Conservation (phyloP, 139 green algal species). For the Spirogloea muscicola region DNA sequence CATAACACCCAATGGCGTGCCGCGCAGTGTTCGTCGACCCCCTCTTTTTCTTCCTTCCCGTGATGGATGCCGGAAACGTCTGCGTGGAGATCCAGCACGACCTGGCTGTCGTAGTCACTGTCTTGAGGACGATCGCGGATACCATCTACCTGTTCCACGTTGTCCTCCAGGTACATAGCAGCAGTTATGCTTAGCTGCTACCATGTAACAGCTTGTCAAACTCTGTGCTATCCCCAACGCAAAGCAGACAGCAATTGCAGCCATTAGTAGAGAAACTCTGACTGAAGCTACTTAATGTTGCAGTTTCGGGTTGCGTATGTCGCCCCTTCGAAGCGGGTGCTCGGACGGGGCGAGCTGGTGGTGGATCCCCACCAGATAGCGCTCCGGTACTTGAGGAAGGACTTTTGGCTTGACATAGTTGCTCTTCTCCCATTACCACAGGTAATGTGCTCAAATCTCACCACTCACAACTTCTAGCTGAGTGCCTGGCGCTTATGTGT, state of each 20-base stretch:
- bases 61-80: background rate
- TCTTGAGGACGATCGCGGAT: constrained; percentile 1
- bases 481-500: no score
- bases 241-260: no score
- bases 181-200: background rate
- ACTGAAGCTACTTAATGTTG: no score
- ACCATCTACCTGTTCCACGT: constrained; percentile 1
- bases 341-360: background rate
- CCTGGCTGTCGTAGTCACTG: background rate
- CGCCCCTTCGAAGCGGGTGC: background rate
- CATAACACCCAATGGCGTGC: background rate
- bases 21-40: constrained; percentile 1
- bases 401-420: background rate
- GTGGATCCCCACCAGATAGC: background rate
- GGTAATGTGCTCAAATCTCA: no score
- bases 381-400: background rate
- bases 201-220: no score
- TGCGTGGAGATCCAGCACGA: background rate
- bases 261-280: no score
- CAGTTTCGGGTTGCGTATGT: background rate
- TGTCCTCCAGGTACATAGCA: background rate
- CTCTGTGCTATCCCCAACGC: no score
- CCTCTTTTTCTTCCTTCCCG: constrained; percentile 12
- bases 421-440: background rate
- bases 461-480: no score